A percentile compares a stretch with the other conserved stretches of the same genome.
phyloP scores from a whole-genome alignment of 306 rosid genomes.

The Calophaca sinica region DNA sequence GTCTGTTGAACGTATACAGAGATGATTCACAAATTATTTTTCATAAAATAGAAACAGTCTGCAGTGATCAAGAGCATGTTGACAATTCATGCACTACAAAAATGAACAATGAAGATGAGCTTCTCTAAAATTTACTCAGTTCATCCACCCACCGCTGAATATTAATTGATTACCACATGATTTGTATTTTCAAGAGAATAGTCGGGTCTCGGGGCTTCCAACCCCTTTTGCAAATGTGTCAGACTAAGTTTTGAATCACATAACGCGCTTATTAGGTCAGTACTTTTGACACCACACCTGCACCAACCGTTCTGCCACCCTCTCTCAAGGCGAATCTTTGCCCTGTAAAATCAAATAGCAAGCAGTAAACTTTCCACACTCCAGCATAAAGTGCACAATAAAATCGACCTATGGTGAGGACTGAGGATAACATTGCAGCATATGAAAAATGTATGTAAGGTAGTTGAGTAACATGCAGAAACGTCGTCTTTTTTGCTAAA shows the following conservation, averaged over 20 bases:
- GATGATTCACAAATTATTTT: constrained; percentile 57
- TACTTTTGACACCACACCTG: constrained; percentile 98
- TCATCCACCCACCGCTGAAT: constrained; percentile 47
- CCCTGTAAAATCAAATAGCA: constrained; percentile 61
- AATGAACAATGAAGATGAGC: constrained; percentile 50
- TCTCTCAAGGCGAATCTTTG: constrained; percentile 99
- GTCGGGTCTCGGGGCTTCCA: constrained; percentile 33
- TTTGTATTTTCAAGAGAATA: constrained; percentile 50
- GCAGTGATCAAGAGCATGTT: constrained; percentile 41
- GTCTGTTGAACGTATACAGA: constrained; percentile 1
- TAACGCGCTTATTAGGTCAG: constrained; percentile 51
- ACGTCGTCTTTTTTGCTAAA: not conserved
- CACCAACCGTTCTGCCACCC: constrained; percentile 99
- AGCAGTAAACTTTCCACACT: constrained; percentile 6
- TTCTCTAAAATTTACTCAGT: constrained; percentile 48
- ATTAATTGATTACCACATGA: constrained; percentile 49
- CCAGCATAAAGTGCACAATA: constrained; percentile 21
- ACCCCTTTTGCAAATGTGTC: constrained; percentile 44
- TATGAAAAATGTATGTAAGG: not conserved
- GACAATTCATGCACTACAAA: constrained; percentile 57
- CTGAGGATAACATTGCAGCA: not conserved
- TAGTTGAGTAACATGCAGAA: not conserved
- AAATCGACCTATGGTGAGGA: not conserved
- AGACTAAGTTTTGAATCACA: constrained; percentile 38
- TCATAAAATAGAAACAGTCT: constrained; percentile 45